Conservation (phyloP, 2,329 filamentous ascomycete species). For the Capronia coronata region DNA sequence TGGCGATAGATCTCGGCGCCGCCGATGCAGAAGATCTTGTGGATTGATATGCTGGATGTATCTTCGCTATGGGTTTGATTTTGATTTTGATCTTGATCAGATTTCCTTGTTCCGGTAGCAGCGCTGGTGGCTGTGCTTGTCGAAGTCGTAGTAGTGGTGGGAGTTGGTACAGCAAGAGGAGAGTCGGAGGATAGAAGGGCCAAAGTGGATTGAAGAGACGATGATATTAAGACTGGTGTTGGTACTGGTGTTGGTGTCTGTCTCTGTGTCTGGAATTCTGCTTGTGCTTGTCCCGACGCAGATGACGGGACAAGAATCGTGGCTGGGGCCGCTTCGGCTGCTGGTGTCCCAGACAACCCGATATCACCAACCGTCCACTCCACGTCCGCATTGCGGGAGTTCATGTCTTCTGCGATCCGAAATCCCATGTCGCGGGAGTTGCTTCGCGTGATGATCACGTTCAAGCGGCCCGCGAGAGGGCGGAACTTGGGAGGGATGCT, state of each 20-base stretch:
- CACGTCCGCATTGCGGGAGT: constrained; percentile 25
- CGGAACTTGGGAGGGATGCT: constrained; percentile 73
- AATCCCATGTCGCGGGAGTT: constrained; percentile 33
- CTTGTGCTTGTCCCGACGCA: too few species aligned
- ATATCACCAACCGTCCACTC: constrained; percentile 10
- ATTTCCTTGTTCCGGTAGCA: constrained; percentile 19
- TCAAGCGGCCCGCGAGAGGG: constrained; percentile 71
- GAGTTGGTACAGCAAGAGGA: background rate
- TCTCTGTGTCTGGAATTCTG: too few species aligned
- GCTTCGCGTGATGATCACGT: constrained; percentile 66
- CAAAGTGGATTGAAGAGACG: constrained; percentile 15
- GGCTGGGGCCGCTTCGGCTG: background rate
- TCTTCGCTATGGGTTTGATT: too few species aligned
- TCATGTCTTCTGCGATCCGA: constrained; percentile 32
- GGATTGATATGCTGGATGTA: constrained; percentile 36
- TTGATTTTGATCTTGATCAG: constrained; percentile 11
- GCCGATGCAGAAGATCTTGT: constrained; percentile 77
- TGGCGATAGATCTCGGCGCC: constrained; percentile 77
- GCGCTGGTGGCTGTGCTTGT: constrained; percentile 14
- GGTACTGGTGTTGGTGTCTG: constrained; percentile 7
- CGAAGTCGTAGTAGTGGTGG: background rate
- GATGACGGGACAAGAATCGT: constrained; percentile 16
- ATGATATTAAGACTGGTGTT: constrained; percentile 17
- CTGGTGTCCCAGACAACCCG: background rate
- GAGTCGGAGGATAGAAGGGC: constrained; percentile 8